Conservation (phyloP, 2,329 filamentous ascomycete genomes). For the Colletotrichum karsti region DNA sequence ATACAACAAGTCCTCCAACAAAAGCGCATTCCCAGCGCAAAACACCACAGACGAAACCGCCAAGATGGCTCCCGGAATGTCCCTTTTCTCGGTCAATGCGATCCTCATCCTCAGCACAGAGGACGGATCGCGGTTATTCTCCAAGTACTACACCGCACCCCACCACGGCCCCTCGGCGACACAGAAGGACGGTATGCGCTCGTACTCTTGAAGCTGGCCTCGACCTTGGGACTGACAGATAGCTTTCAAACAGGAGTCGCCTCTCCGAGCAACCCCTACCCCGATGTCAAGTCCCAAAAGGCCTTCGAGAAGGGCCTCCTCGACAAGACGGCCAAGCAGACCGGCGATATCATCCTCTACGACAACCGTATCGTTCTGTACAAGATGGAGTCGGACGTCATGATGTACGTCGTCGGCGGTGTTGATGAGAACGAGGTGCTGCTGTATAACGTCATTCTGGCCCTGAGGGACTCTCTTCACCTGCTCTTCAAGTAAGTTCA, state of each 20-base stretch:
- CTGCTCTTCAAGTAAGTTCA: slow-evolving; percentile 85
- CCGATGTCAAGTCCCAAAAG: slow-evolving; percentile 92
- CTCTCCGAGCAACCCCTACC: slow-evolving; percentile 75
- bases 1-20: slow-evolving; percentile 11
- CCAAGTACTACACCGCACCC: slow-evolving; percentile 77
- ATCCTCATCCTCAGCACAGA: slow-evolving; percentile 83
- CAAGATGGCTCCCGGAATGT: slow-evolving; percentile 77
- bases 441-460: slow-evolving; percentile 92
- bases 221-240: background rate
- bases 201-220: slow-evolving; percentile 12
- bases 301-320: slow-evolving; percentile 95
- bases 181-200: slow-evolving; percentile 34
- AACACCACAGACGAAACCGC: slow-evolving; percentile 19
- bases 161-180: slow-evolving; percentile 47
- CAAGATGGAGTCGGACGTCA: slow-evolving; percentile 97
- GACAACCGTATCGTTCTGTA: slow-evolving; percentile 97
- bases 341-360: slow-evolving; percentile 94
- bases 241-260: background rate
- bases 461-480: slow-evolving; percentile 88
- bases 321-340: slow-evolving; percentile 96
- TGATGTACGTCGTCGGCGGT: slow-evolving; percentile 91
- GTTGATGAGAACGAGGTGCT: slow-evolving; percentile 97
- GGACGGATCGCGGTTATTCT: slow-evolving; percentile 90
- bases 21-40: slow-evolving; percentile 25
- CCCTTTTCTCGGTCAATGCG: slow-evolving; percentile 80